phyloP scores from a whole-genome alignment of 2,329 filamentous ascomycete genomes.

The Capronia americana region DNA sequence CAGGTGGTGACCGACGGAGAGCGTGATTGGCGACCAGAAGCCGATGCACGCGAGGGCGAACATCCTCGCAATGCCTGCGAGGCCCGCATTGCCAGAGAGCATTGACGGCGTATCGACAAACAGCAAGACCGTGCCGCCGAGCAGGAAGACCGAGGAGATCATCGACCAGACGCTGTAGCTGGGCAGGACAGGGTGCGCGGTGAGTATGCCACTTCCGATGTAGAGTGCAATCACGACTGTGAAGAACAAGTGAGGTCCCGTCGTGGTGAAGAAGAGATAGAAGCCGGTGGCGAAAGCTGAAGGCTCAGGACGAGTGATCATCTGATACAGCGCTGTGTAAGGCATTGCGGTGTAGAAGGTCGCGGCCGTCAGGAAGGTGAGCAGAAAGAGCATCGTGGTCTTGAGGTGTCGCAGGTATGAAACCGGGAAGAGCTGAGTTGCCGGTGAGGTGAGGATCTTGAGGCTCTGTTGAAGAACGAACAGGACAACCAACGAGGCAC shows the following conservation, averaged over 20 bases:
- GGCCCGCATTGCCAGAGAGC: too few species aligned
- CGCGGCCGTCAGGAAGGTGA: slow-evolving; percentile 24
- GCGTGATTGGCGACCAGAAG: slow-evolving; percentile 29
- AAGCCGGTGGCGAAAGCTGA: slow-evolving; percentile 24
- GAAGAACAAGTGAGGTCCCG: slow-evolving; percentile 28
- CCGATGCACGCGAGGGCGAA: slow-evolving; percentile 33
- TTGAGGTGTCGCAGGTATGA: slow-evolving; percentile 26
- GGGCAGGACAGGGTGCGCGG: slow-evolving; percentile 17
- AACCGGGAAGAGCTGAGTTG: slow-evolving; percentile 23
- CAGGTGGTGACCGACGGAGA: slow-evolving; percentile 30
- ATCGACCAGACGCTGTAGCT: slow-evolving; percentile 32
- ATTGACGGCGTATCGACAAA: slow-evolving; percentile 23
- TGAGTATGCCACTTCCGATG: slow-evolving; percentile 30
- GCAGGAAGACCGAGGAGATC: slow-evolving; percentile 26
- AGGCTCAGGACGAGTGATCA: slow-evolving; percentile 24
- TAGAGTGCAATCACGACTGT: slow-evolving; percentile 25
- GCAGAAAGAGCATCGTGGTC: slow-evolving; percentile 22
- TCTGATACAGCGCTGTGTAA: slow-evolving; percentile 30
- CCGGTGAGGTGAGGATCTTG: slow-evolving; percentile 11
- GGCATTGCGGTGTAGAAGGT: slow-evolving; percentile 27
- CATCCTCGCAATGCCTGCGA: slow-evolving; percentile 17
- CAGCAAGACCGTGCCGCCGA: slow-evolving; percentile 24
- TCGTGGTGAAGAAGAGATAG: slow-evolving; percentile 30
- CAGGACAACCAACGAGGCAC: slow-evolving; percentile 15
- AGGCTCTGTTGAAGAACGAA: slow-evolving; percentile 26